Conservation (phyloP, 2,329 filamentous ascomycete species). For the Penicillium sp. region DNA sequence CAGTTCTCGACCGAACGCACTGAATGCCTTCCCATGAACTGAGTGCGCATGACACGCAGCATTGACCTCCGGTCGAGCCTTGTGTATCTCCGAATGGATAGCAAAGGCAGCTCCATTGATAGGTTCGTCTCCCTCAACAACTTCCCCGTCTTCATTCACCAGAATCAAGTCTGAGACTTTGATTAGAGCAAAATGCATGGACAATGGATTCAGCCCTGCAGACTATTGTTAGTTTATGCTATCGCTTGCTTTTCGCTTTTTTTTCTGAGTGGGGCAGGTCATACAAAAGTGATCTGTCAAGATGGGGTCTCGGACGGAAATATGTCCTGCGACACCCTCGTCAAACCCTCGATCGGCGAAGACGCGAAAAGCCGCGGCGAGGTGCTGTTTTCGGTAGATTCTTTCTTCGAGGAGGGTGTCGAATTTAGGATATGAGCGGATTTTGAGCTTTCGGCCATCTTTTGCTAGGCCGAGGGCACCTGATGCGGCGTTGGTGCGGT, state of each 20-base stretch:
- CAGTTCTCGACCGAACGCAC: slow-evolving; percentile 39
- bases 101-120: slow-evolving; percentile 50
- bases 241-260: not conserved
- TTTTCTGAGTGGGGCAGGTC: no score
- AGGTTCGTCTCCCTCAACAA: slow-evolving; percentile 43
- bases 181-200: slow-evolving; percentile 55
- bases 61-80: slow-evolving; percentile 58
- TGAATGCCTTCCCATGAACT: slow-evolving; percentile 49
- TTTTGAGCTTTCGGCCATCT: slow-evolving; percentile 1
- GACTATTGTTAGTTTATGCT: not conserved
- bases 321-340: slow-evolving; percentile 70
- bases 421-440: slow-evolving; percentile 39
- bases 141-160: slow-evolving; percentile 45
- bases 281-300: slow-evolving; percentile 57
- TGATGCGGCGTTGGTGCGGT: not conserved
- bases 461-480: not conserved
- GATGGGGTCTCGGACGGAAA: slow-evolving; percentile 67
- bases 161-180: slow-evolving; percentile 40
- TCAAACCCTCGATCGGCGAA: slow-evolving; percentile 66
- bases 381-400: slow-evolving; percentile 59
- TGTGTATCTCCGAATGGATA: slow-evolving; percentile 48
- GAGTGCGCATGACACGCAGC: slow-evolving; percentile 49
- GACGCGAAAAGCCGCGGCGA: slow-evolving; percentile 68
- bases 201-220: slow-evolving; percentile 62
- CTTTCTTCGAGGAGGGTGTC: slow-evolving; percentile 57